These are phyloP conservation scores for Croton laevigatus DNA, from an alignment of 441 rosid genomes.

Conservation along the genomic window DNA sequence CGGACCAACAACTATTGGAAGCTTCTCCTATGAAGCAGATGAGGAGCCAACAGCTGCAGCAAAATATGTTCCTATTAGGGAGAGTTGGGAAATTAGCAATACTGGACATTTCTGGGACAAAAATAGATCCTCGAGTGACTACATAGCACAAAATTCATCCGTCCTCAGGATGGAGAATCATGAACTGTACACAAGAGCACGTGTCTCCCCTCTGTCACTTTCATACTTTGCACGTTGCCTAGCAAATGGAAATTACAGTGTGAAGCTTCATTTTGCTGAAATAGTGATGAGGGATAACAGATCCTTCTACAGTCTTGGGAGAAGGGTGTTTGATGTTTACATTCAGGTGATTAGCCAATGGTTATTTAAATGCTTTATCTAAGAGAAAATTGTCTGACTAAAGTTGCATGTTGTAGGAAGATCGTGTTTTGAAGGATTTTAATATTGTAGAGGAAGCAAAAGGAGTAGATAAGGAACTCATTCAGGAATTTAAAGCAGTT, in stretches of 20 bases:
- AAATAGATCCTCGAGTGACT: too few species aligned
- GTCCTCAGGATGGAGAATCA: conserved; percentile 22
- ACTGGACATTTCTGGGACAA: conserved; percentile 54
- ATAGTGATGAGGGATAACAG: conserved; percentile 33
- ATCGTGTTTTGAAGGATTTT: conserved; percentile 35
- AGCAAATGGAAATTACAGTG: conserved; percentile 43
- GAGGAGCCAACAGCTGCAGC: conserved; percentile 4
- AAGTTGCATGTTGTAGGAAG: conserved; percentile 25
- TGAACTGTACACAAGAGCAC: conserved; percentile 40
- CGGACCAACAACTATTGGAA: conserved; percentile 2
- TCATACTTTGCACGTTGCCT: conserved; percentile 56
- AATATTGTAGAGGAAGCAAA: conserved; percentile 47
- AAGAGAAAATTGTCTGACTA: too few species aligned
- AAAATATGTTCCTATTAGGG: conserved; percentile 11
- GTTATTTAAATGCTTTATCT: too few species aligned
- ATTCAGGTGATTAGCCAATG: conserved; percentile 40
- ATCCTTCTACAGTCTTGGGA: conserved; percentile 38
- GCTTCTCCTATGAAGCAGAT: conserved; percentile 26
- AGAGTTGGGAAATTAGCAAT: conserved; percentile 51
- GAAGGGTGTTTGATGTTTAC: conserved; percentile 56
- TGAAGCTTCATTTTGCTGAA: conserved; percentile 65
- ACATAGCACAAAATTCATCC: too few species aligned
- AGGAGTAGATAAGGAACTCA: conserved; percentile 33
- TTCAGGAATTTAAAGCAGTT: conserved; percentile 27
- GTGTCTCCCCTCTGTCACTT: conserved; percentile 51